Conservation (phyloP, 2,329 filamentous ascomycete genomes). For the Xylaria polymorpha region DNA sequence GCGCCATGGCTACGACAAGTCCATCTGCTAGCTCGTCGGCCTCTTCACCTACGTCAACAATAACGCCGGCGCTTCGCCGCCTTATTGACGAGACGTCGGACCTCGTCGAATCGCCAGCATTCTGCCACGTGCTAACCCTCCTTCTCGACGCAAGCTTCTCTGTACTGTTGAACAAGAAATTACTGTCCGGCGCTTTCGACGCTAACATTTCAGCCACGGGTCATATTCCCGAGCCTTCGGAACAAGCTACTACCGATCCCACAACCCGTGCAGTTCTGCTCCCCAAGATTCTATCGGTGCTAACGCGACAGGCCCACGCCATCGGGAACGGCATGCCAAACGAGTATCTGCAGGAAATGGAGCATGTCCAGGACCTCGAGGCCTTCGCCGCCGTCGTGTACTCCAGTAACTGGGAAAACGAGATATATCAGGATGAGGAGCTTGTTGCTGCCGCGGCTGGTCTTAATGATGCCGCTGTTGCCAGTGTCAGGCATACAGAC, state of each 20-base stretch:
- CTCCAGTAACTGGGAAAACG: conserved; percentile 82
- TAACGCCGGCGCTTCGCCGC: conserved; percentile 74
- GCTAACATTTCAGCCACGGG: conserved; percentile 41
- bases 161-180: conserved; percentile 82
- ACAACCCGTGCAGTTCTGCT: conserved; percentile 62
- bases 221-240: conserved; percentile 49
- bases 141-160: conserved; percentile 91
- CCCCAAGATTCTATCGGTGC: conserved; percentile 87
- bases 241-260: conserved; percentile 14
- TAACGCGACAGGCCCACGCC: conserved; percentile 88
- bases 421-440: conserved; percentile 64
- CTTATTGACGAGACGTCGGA: conserved; percentile 96
- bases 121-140: conserved; percentile 85
- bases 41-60: conserved; percentile 49
- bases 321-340: conserved; percentile 84
- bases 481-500: conserved; percentile 22
- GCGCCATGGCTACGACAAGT: conserved; percentile 53
- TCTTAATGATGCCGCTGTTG: conserved; percentile 30
- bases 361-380: conserved; percentile 79
- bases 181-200: conserved; percentile 80
- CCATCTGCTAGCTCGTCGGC: conserved; percentile 28
- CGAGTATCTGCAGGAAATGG: conserved; percentile 79
- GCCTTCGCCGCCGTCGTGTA: conserved; percentile 90
- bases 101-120: conserved; percentile 92
- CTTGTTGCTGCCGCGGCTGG: conserved; percentile 40